A percentile compares a stretch with the other conserved stretches of the same genome.
Conservation (phyloP, 2,329 filamentous ascomycete genomes). For the Plenodomus tracheiphilus region DNA sequence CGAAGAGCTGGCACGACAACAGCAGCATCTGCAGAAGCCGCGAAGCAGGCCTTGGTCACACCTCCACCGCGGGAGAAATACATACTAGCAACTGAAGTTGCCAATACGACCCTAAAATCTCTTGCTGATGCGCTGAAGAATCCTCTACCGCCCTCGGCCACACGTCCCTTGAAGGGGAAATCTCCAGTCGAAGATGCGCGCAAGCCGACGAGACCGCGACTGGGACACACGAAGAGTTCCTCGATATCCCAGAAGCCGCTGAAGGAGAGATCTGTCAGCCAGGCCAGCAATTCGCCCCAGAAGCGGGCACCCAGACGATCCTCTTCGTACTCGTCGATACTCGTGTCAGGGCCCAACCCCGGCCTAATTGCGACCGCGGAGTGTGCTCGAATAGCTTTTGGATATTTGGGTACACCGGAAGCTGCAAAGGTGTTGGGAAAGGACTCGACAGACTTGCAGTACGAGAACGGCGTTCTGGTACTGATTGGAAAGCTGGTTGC, state of each 20-base stretch:
- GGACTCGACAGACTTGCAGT: conserved; percentile 64
- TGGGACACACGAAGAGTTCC: conserved; percentile 18
- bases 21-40: conserved; percentile 38
- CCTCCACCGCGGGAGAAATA: conserved; percentile 64
- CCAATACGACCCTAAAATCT: conserved; percentile 71
- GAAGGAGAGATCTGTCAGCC: conserved; percentile 63
- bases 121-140: conserved; percentile 67
- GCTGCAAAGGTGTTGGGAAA: conserved; percentile 55
- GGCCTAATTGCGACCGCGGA: conserved; percentile 62
- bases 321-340: conserved; percentile 40
- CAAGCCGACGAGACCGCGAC: conserved; percentile 22
- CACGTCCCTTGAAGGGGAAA: conserved; percentile 12
- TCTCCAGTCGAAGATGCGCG: conserved; percentile 30
- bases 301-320: conserved; percentile 43
- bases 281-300: conserved; percentile 59
- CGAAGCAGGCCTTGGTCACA: conserved; percentile 37
- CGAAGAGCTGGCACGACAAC: conserved; percentile 38
- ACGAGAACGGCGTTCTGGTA: conserved; percentile 74
- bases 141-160: conserved; percentile 15
- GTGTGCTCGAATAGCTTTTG: conserved; percentile 70
- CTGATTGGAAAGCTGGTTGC: conserved; percentile 68
- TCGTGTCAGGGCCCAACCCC: conserved; percentile 31
- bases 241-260: conserved; percentile 62
- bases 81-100: conserved; percentile 70
- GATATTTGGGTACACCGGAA: conserved; percentile 63